A percentile compares a stretch with the other conserved stretches of the same genome.
Conservation (phyloP, 805 yeast genomes). For the Monosporozyma solicola region DNA sequence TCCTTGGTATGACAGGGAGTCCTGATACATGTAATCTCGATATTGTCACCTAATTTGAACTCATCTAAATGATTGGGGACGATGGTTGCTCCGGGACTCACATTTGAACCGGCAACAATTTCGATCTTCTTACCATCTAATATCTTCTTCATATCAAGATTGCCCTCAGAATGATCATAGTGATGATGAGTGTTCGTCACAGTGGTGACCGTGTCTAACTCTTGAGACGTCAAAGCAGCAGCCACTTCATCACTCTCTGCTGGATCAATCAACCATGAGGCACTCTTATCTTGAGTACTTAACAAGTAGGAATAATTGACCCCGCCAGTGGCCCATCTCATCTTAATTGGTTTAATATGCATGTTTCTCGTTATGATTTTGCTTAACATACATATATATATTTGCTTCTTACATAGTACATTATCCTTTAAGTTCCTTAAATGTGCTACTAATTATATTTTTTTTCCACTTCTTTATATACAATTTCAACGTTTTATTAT, state of each 20-base stretch:
- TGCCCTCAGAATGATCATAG: slow-evolving; percentile 90
- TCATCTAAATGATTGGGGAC: slow-evolving; percentile 66
- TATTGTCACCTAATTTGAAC: slow-evolving; percentile 23
- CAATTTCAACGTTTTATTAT: no score
- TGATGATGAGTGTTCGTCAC: slow-evolving; percentile 96
- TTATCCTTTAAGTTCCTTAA: not conserved
- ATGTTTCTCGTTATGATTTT: slow-evolving; percentile 38
- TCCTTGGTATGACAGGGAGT: slow-evolving; percentile 99
- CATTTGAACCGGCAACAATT: slow-evolving; percentile 63
- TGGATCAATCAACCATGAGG: slow-evolving; percentile 85
- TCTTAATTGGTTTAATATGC: slow-evolving; percentile 77
- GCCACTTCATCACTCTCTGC: slow-evolving; percentile 73
- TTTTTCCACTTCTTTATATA: not conserved
- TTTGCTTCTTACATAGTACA: no score
- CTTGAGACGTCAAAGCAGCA: slow-evolving; percentile 35
- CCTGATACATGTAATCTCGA: slow-evolving; percentile 71
- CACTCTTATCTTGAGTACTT: slow-evolving; percentile 46
- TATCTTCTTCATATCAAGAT: slow-evolving; percentile 31
- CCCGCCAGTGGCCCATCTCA: slow-evolving; percentile 94
- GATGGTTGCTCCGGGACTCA: slow-evolving; percentile 49
- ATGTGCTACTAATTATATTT: not conserved
- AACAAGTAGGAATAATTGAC: slow-evolving; percentile 74
- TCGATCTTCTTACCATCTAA: slow-evolving; percentile 41
- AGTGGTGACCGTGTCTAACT: slow-evolving; percentile 46
- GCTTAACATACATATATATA: not conserved